Evolutionary conservation across 495 filamentous ascomycete species (phyloP), one percentile per base, ranked within the genome.

Genomic region (Penicillium paradoxum): DNA sequence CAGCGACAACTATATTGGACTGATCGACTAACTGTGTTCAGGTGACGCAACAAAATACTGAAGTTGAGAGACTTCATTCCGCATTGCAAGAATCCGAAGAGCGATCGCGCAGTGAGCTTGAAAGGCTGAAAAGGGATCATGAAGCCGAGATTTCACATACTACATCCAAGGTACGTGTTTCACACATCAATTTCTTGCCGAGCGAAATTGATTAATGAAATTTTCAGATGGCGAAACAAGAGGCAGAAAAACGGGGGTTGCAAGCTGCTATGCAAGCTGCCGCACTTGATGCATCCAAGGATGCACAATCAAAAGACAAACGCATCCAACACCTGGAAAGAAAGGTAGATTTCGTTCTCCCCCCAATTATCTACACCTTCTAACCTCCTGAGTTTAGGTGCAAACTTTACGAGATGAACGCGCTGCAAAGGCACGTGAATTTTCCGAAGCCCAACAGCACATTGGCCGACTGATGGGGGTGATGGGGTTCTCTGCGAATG

Each of bases 401-500:
- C 70, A 74, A 55, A 62, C 67, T 10, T 53, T 76, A 29, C 68
- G 68, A 13, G 62, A 72, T 33, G 70, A 75, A 44, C 60, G 70
- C 44, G 63, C 73, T 22, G 63, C 70, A 17, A 75, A 73, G 52
- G 70, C 74, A n/a, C 68, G 68, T 11, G 75, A 80, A 45, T 75
- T 80, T 34, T 70, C 67, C 1, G 73, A 78, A 46, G 74, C 75
- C 14, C 75, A 78, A 50, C 71, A 78, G 38, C 73, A 78, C 18
- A 76, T 76, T 30, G 58, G 73, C 18, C 69, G 71, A 7, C 57
- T 79, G 7, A 77, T 78, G 70, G 62, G 56, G 15, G 69, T 80
- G 2, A 78, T 77, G 73, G 73, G 70, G 1, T 75, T 71, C 51
- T 68, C 67, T 6, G 45, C 62, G 18, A 58, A 65, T 4, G 40